These are phyloP conservation scores for Agrostemma githago DNA, from an alignment of 148 eudicot genomes.

Conservation along the genomic window DNA sequence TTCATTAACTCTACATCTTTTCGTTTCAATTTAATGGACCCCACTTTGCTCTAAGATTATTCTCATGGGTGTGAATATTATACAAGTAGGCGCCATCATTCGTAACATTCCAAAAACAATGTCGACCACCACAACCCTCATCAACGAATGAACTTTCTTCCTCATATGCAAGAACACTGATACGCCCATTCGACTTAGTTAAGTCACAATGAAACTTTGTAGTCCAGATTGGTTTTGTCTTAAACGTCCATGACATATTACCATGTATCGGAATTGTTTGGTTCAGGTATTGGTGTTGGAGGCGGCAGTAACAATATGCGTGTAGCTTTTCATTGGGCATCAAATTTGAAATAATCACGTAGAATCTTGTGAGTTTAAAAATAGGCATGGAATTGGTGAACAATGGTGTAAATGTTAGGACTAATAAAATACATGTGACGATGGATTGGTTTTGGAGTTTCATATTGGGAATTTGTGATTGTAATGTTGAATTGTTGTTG, in stretches of 20 bases:
- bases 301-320: background rate
- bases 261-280: background rate
- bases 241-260: background rate
- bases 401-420: background rate
- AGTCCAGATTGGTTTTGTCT: background rate
- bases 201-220: background rate
- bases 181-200: background rate
- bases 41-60: background rate
- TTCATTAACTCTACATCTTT: background rate
- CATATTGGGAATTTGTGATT: background rate
- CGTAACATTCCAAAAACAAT: constrained; percentile 5
- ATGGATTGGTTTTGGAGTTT: background rate
- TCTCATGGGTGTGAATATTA: background rate
- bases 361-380: background rate
- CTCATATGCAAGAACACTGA: background rate
- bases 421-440: background rate
- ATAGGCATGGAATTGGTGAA: background rate
- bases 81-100: background rate
- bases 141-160: background rate
- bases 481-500: too few species aligned
- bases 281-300: background rate
- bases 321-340: background rate
- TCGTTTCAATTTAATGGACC: background rate
- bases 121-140: background rate
- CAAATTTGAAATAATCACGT: background rate